Evolutionary conservation across 257 asterid species (phyloP).

Genomic region (Perilla frutescens): DNA sequence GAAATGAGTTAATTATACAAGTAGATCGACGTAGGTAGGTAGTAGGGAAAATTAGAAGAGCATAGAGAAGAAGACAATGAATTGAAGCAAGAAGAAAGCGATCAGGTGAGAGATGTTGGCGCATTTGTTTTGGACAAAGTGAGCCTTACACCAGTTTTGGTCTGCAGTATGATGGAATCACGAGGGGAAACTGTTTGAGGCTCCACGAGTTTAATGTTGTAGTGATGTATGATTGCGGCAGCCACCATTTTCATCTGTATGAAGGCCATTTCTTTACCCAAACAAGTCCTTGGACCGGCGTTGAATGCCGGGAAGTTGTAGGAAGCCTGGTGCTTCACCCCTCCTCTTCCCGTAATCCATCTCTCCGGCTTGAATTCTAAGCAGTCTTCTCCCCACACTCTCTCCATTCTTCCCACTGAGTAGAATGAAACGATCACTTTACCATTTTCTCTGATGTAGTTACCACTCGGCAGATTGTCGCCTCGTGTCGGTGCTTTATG

Average conservation of each 20-base stretch:
- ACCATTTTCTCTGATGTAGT: constrained; percentile 21
- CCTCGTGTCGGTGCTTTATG: constrained; percentile 50
- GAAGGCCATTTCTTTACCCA: constrained; percentile 67
- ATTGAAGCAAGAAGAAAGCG: too few species aligned
- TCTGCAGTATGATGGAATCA: constrained; percentile 52
- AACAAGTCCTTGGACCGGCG: constrained; percentile 64
- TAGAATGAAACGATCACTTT: constrained; percentile 52
- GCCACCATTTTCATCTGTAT: constrained; percentile 68
- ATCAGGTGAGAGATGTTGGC: background rate
- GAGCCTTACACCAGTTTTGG: constrained; percentile 57
- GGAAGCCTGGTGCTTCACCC: constrained; percentile 55
- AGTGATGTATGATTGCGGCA: constrained; percentile 45
- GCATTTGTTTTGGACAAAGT: constrained; percentile 39
- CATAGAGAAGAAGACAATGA: too few species aligned
- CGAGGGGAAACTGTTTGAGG: constrained; percentile 38
- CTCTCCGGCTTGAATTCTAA: constrained; percentile 63
- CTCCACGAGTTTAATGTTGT: constrained; percentile 43
- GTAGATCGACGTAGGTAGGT: too few species aligned
- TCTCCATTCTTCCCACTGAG: constrained; percentile 58
- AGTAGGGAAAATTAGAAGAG: too few species aligned
- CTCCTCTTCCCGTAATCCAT: constrained; percentile 51
- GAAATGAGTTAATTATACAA: too few species aligned
- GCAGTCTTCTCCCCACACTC: constrained; percentile 61
- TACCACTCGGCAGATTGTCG: constrained; percentile 51
- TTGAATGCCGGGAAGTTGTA: constrained; percentile 67